phyloP scores from a whole-genome alignment of 352 stramenopile genomes.

The Pythium guiyangense region DNA sequence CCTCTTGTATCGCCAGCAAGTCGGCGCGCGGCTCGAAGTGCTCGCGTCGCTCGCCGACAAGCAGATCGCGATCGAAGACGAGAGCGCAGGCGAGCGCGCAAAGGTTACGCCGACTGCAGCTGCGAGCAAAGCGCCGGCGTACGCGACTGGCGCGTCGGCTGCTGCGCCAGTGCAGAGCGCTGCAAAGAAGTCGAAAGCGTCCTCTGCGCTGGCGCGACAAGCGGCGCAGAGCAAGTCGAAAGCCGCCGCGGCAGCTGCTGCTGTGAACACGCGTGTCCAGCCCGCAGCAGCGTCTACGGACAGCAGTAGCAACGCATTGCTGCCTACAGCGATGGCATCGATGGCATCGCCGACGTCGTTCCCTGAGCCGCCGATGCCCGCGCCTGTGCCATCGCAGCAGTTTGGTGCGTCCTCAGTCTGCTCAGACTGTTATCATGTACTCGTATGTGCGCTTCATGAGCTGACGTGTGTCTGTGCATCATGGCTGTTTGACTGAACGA shows the following conservation, averaged over 20 bases:
- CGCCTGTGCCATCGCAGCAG: slow-evolving; percentile 6
- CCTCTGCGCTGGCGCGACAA: slow-evolving; percentile 6
- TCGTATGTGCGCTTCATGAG: background rate
- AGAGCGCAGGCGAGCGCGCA: background rate
- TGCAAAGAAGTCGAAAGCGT: slow-evolving; percentile 10
- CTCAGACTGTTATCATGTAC: background rate
- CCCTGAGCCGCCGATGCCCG: slow-evolving; percentile 36
- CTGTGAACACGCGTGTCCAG: background rate
- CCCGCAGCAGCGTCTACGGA: background rate
- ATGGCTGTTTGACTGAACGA: background rate
- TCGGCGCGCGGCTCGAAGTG: slow-evolving; percentile 65
- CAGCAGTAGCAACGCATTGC: background rate
- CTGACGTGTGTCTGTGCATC: background rate
- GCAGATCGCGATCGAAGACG: slow-evolving; percentile 67
- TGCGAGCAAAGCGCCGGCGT: background rate
- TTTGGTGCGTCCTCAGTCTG: slow-evolving; percentile 5
- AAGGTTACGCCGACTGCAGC: background rate
- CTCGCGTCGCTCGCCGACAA: slow-evolving; percentile 77
- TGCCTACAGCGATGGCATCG: background rate
- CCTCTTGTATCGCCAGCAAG: slow-evolving; percentile 56
- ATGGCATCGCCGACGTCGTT: slow-evolving; percentile 28
- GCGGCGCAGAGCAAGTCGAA: slow-evolving; percentile 10
- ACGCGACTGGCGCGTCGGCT: background rate
- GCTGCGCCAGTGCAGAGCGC: background rate
- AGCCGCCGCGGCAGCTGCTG: background rate